A percentile compares a stretch with the other conserved stretches of the same genome.
phyloP scores from a whole-genome alignment of 1,139 yeast species.

The Pichia kudriavzevii region DNA sequence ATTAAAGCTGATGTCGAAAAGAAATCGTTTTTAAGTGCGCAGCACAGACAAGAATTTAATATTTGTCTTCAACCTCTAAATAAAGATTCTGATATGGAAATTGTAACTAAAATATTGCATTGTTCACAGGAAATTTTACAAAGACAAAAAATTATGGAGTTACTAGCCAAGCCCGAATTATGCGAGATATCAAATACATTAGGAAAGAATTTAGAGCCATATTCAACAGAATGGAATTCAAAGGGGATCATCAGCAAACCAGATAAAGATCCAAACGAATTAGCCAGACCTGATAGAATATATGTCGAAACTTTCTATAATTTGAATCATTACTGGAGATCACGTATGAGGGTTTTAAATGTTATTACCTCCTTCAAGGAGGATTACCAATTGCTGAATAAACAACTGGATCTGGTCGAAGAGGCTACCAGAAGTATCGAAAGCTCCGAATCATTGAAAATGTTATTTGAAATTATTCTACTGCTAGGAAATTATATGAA shows the following conservation, averaged over 20 bases:
- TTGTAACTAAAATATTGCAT: constrained; percentile 56
- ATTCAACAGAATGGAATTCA: constrained; percentile 48
- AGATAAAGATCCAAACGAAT: constrained; percentile 66
- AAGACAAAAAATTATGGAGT: constrained; percentile 71
- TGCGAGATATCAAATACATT: constrained; percentile 64
- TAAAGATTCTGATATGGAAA: constrained; percentile 49
- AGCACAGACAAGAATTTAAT: constrained; percentile 84
- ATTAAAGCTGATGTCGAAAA: constrained; percentile 41
- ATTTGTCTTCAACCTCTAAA: constrained; percentile 83
- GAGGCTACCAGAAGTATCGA: constrained; percentile 56
- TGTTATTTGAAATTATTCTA: constrained; percentile 66
- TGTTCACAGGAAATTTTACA: constrained; percentile 68
- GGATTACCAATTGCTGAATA: constrained; percentile 61
- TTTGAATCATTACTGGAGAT: constrained; percentile 73
- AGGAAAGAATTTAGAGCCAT: constrained; percentile 64
- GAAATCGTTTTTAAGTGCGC: constrained; percentile 64
- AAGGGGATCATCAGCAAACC: constrained; percentile 35
- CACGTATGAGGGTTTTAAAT: constrained; percentile 64
- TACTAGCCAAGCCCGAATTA: constrained; percentile 66
- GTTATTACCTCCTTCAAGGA: constrained; percentile 57
- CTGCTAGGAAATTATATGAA: constrained; percentile 85
- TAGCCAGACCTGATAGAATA: constrained; percentile 70
- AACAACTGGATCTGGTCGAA: constrained; percentile 55
- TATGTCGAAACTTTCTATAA: constrained; percentile 68
- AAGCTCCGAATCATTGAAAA: constrained; percentile 50